Evolutionary conservation across 2,329 filamentous ascomycete species (phyloP), one percentile per base, ranked within the genome.

Genomic region (Diaporthe citri): DNA sequence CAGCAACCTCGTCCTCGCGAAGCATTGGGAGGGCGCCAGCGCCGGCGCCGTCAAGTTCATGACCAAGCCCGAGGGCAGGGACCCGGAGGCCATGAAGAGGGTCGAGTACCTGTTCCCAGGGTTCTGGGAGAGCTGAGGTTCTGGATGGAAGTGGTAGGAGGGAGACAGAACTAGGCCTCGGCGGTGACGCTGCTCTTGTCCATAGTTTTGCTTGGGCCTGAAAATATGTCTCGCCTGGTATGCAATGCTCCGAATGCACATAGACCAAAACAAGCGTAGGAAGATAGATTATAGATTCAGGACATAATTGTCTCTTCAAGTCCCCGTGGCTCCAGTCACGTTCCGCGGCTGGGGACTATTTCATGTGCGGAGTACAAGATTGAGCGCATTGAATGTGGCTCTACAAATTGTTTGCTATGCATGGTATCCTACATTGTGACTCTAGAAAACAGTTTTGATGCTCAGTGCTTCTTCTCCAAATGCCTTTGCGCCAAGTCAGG

Each of bases 81-180:
- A 90, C 76, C 87, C 90, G 20, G 93, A 96, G 83, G 94, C 93
- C 1, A 89, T 93, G 85, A 90, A 94, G 89, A 96, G 92, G 86
- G 86, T 98, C 71, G 90, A 93, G 80, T 99, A 94, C 88, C 86
- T 99, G 74, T 98, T 98, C 86, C 95, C 96, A 1, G 94, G 93
- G 2, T 95, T 96, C 83, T 95, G 89, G 84, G 80, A 88, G 62
- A 80, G 84, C 59, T 86, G 77, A 71, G 25, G 34, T 31, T 25
- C n/a, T 13, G 39, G 13, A 6, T 4, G 41, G 57, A 6, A 60
- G 4, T 10, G 41, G 41, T 8, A 25, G 15, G 28, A 8, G 8
- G 15, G 17, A 4, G 31, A 57, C 2, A 28, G 15, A 3, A 22
- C 20, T 3, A 39, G 13, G 51, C 43, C 3, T 43, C n/a, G 17